Percentiles rank a stretch among this genome's conserved stretches.
Conservation (phyloP, 371 early-diverging fungal genomes). For the Mucor irregularis region DNA sequence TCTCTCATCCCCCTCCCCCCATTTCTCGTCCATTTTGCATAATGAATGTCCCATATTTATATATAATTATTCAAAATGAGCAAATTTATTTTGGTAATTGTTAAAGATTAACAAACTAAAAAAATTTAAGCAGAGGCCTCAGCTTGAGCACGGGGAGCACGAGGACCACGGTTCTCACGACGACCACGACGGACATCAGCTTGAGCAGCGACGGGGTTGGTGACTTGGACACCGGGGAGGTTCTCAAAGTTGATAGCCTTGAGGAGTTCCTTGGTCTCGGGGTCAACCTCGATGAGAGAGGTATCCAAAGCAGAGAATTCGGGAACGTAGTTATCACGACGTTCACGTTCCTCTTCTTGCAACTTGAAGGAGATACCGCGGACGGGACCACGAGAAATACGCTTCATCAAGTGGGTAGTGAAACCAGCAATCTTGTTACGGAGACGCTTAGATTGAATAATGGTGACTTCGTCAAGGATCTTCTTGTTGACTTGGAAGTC, state of each 20-base stretch:
- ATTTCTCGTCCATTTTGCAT: too few species aligned
- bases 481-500: constrained; percentile 99
- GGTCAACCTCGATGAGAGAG: constrained; percentile 94
- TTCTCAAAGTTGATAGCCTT: constrained; percentile 95
- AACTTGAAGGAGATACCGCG: constrained; percentile 99
- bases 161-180: constrained; percentile 36
- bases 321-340: constrained; percentile 99
- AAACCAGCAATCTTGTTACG: constrained; percentile 99
- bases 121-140: constrained; percentile 13
- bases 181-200: constrained; percentile 33
- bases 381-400: constrained; percentile 98
- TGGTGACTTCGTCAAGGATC: constrained; percentile 97
- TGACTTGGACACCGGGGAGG: constrained; percentile 71
- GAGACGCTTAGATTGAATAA: constrained; percentile 98
- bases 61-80: too few species aligned
- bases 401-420: constrained; percentile 99
- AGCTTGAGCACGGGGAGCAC: constrained; percentile 26
- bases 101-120: not conserved
- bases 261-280: constrained; percentile 91
- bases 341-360: constrained; percentile 99
- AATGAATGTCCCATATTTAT: too few species aligned
- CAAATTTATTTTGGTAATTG: too few species aligned
- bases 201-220: constrained; percentile 45
- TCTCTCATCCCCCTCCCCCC: too few species aligned
- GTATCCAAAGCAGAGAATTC: constrained; percentile 98